phyloP scores from a whole-genome alignment of 2,329 filamentous ascomycete species.

The Graphilbum fragrans region DNA sequence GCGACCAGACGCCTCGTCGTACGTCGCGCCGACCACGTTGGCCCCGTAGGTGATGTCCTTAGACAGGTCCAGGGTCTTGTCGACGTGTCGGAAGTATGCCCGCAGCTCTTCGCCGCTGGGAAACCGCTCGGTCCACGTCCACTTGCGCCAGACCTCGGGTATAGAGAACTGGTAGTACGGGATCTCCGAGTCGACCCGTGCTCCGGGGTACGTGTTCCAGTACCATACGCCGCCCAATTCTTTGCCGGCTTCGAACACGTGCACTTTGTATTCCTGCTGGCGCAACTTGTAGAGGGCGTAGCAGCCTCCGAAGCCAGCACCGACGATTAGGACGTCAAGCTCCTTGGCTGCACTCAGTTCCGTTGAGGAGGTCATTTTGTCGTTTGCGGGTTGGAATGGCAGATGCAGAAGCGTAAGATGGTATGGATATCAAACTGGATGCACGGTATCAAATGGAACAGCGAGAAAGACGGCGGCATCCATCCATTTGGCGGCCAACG shows the following conservation, averaged over 20 bases:
- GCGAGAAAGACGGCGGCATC: no score
- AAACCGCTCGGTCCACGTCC: constrained; percentile 28
- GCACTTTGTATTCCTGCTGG: constrained; percentile 20
- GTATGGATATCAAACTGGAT: no score
- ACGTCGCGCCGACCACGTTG: constrained; percentile 27
- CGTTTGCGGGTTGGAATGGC: no score
- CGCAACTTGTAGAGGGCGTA: constrained; percentile 22
- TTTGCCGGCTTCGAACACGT: constrained; percentile 23
- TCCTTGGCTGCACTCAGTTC: neutral
- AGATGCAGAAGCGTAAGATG: no score
- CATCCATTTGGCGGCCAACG: no score
- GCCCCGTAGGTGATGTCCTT: constrained; percentile 31
- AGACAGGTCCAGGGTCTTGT: constrained; percentile 26
- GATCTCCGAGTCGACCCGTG: constrained; percentile 24
- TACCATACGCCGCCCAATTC: constrained; percentile 30
- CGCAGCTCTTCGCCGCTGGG: constrained; percentile 26
- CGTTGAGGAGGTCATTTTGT: neutral
- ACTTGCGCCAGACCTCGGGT: constrained; percentile 28
- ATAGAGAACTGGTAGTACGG: constrained; percentile 23
- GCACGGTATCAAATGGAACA: no score
- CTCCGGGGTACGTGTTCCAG: constrained; percentile 30
- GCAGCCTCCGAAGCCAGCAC: constrained; percentile 15
- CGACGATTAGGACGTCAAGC: constrained; percentile 14
- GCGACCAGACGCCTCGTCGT: constrained; percentile 18
- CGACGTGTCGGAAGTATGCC: constrained; percentile 33